A percentile compares a stretch with the other conserved stretches of the same genome.
phyloP scores from a whole-genome alignment of 176 grass and related monocot species.

The Rhipidocladum racemiflorum region DNA sequence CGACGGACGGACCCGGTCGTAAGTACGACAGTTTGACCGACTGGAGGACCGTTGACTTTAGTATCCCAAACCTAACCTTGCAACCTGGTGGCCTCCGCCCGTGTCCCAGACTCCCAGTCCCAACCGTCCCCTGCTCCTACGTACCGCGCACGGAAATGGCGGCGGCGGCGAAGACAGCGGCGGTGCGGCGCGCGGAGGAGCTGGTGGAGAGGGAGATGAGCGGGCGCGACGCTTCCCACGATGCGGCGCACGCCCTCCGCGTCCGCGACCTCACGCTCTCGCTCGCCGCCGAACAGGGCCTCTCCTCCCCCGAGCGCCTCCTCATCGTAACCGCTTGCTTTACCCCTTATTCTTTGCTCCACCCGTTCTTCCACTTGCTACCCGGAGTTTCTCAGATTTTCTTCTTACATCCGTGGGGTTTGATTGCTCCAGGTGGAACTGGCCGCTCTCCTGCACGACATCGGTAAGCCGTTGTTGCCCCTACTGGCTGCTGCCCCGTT shows the following conservation, averaged over 20 bases:
- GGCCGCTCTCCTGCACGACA: conserved; percentile 84
- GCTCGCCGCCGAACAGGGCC: conserved; percentile 67
- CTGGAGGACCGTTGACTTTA: too few relatives aligned
- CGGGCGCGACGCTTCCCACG: conserved; percentile 86
- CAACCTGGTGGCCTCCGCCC: too few relatives aligned
- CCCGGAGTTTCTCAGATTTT: not conserved
- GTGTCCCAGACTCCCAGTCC: too few relatives aligned
- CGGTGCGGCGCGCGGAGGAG: conserved; percentile 65
- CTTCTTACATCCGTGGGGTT: not conserved
- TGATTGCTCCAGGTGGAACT: conserved; percentile 67
- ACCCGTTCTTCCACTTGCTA: not conserved
- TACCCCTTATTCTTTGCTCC: not conserved
- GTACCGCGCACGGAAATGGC: not conserved
- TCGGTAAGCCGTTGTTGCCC: conserved; percentile 38
- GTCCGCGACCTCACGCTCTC: conserved; percentile 91
- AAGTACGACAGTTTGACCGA: too few relatives aligned
- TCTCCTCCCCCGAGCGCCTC: conserved; percentile 48
- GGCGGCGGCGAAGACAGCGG: conserved; percentile 34
- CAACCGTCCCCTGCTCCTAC: not conserved
- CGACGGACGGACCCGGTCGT: too few relatives aligned
- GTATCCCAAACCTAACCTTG: too few relatives aligned
- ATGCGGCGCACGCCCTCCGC: conserved; percentile 78
- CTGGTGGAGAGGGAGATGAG: conserved; percentile 66
- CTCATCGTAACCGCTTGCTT: conserved; percentile 44
- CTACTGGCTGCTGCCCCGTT: not conserved